Conservation (phyloP, 805 yeast species). For the Ogataea corticis region DNA sequence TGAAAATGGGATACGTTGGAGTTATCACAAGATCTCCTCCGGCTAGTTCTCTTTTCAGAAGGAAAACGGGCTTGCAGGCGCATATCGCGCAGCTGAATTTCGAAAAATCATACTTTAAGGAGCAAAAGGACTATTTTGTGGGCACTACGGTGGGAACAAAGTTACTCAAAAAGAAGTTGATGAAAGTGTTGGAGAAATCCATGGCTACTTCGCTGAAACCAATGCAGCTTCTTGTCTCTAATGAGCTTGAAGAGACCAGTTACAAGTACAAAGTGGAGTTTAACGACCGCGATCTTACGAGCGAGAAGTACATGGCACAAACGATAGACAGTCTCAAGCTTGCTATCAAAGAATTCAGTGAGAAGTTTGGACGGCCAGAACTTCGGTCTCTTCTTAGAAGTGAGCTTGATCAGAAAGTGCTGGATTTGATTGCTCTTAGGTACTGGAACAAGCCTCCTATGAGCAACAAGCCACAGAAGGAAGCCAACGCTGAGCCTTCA, state of each 20-base stretch:
- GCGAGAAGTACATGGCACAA: conserved; percentile 90
- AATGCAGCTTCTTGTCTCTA: conserved; percentile 79
- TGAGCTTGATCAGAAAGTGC: conserved; percentile 84
- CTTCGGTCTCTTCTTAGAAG: conserved; percentile 74
- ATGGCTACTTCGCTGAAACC: conserved; percentile 90
- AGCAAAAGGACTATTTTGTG: conserved; percentile 55
- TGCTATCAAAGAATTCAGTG: conserved; percentile 83
- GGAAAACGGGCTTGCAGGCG: conserved; percentile 59
- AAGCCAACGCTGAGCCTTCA: conserved; percentile 41
- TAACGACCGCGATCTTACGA: conserved; percentile 90
- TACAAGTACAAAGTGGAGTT: conserved; percentile 95
- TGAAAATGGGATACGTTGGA: conserved; percentile 97
- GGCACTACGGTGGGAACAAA: conserved; percentile 78
- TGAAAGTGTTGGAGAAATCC: conserved; percentile 82
- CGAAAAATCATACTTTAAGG: conserved; percentile 64
- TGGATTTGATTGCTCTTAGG: conserved; percentile 83
- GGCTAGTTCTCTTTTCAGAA: conserved; percentile 47
- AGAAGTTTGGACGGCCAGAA: conserved; percentile 79
- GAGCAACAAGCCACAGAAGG: conserved; percentile 14
- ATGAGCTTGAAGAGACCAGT: conserved; percentile 89
- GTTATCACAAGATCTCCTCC: conserved; percentile 81
- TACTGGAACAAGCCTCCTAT: conserved; percentile 80
- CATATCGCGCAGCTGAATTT: conserved; percentile 67
- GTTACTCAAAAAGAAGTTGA: conserved; percentile 72
- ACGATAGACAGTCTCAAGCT: conserved; percentile 85